phyloP scores from a whole-genome alignment of 176 grass and related monocot genomes.

The Neostapfia colusana region DNA sequence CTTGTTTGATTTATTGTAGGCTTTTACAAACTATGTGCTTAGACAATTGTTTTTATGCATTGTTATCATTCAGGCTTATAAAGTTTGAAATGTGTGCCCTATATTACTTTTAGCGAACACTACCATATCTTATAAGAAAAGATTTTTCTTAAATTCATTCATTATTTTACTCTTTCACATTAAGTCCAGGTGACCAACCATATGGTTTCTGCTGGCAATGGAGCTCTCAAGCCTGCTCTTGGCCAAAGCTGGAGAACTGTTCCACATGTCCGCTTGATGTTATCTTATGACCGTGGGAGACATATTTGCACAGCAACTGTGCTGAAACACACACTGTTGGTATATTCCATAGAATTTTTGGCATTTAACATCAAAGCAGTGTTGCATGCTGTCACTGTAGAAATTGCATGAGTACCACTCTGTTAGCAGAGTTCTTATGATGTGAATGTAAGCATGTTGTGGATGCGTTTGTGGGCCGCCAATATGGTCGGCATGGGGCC shows the following conservation, averaged over 20 bases:
- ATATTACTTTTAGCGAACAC: neutral
- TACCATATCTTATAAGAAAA: neutral
- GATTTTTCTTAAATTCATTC: neutral
- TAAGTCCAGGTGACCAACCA: constrained; percentile 54
- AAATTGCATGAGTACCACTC: constrained; percentile 8
- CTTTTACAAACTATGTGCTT: constrained; percentile 3
- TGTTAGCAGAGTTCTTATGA: neutral
- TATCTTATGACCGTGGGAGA: constrained; percentile 43
- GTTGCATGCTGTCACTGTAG: constrained; percentile 17
- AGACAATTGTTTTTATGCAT: neutral
- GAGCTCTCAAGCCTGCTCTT: constrained; percentile 59
- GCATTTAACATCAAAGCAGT: neutral
- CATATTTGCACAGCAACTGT: constrained; percentile 48
- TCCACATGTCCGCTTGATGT: constrained; percentile 62
- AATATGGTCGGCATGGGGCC: too few species aligned
- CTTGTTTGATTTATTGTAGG: too few species aligned
- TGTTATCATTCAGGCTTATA: neutral
- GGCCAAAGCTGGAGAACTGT: constrained; percentile 66
- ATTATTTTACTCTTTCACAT: constrained; percentile 10
- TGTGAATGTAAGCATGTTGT: too few species aligned
- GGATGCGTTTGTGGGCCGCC: too few species aligned
- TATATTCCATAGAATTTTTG: constrained; percentile 36
- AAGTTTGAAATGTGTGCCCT: constrained; percentile 3
- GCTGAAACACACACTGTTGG: constrained; percentile 67
- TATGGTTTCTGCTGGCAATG: constrained; percentile 58